Base-by-base conservation (phyloP, 352 stramenopile genomes). In the Pythium sp. region DNA sequence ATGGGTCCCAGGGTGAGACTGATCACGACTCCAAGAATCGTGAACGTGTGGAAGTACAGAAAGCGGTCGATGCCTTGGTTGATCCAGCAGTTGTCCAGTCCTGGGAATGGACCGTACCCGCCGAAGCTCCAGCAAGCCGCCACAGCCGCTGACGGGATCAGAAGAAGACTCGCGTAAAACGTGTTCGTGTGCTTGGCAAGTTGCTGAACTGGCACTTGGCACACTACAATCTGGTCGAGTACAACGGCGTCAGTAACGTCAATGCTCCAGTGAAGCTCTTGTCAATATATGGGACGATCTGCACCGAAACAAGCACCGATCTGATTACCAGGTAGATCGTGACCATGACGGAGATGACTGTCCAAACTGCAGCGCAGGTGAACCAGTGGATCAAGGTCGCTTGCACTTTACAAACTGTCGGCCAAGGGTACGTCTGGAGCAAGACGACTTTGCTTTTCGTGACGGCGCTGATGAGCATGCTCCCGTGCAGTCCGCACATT, bases 11-110 rank as follows among this genome's bases (percentile, higher is more conserved):
- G 61, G 2, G 57, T 68, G 30, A 77, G 54, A 20, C 57, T 55
- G 53, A 73, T 60, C 15, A 65, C 66, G 26, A 77, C 55, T n/a
- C 69, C 57, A 46, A 67, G 58, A 64, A 77, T 34, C 15, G 71
- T 80, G 59, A 80, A 77, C 28, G 68, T 75, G 55, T 77, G 71
- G 34, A 77, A 80, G 59, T 75, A 77, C 2, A 80, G 47, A 5
- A 80, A 60, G 54, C 73, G 73, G 15, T 71, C 71, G 15, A 67
- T 43, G n/a, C 64, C 68, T 8, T 67, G 67, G n/a, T 70, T 62
- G 62, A 80, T 77, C 73, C 70, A 80, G 65, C 73, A 80, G 32
- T 75, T 77, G 60, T 80, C 70, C 32, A 77, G 70, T 5, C 70
- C 73, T 24, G 64, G 67, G 34, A 76, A 79, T 34, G 73, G 73